Percentiles rank a stretch among this genome's conserved stretches.
Evolutionary conservation across 306 rosid species (phyloP).

Genomic region (Quercus agrifolia): DNA sequence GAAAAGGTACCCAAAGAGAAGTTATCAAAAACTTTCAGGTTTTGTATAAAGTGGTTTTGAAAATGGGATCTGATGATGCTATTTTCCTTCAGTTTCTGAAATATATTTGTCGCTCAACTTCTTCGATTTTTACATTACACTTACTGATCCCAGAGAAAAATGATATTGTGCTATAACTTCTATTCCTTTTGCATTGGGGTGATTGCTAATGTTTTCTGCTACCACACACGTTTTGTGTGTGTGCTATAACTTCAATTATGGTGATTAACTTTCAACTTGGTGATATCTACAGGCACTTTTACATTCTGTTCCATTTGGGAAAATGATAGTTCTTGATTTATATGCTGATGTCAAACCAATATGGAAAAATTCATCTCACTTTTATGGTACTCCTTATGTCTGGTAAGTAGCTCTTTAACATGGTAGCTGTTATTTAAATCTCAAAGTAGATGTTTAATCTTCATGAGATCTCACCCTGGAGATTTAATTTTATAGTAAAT

Average conservation of each 20-base stretch:
- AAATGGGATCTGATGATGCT: neutral
- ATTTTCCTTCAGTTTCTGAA: neutral
- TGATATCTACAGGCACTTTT: conserved; percentile 76
- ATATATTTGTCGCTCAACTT: neutral
- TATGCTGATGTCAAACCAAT: conserved; percentile 95
- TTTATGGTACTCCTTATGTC: conserved; percentile 88
- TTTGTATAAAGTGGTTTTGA: neutral
- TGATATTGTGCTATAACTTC: neutral
- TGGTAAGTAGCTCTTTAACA: conserved; percentile 53
- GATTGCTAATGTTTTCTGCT: conserved; percentile 1
- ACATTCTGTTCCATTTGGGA: conserved; percentile 86
- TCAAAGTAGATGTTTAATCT: conserved; percentile 2
- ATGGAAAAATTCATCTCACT: conserved; percentile 84
- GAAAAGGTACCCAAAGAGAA: neutral
- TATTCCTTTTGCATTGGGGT: neutral
- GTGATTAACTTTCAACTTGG: neutral
- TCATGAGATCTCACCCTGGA: neutral
- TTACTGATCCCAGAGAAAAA: neutral
- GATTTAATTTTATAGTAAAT: neutral
- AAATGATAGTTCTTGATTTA: conserved; percentile 95
- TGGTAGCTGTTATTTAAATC: conserved; percentile 9
- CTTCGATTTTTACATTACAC: neutral
- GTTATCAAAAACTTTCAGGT: neutral
- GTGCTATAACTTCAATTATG: neutral
- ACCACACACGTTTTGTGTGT: neutral